These are phyloP conservation scores for Verbascum thapsus DNA, from an alignment of 257 asterid species.

Conservation along the genomic window DNA sequence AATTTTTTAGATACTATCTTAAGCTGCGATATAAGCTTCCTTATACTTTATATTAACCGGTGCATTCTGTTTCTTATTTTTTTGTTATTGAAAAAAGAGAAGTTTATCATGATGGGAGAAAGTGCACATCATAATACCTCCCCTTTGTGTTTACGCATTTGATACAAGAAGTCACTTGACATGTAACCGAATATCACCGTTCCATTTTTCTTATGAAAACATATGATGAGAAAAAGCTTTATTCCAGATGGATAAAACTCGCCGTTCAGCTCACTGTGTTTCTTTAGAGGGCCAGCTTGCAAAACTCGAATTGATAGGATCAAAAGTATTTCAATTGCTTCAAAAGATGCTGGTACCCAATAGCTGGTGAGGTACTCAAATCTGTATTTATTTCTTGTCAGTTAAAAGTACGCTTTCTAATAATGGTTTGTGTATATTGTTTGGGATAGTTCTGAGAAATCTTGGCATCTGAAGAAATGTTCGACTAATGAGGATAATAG, in stretches of 20 bases:
- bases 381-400: conserved; percentile 19
- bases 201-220: background rate
- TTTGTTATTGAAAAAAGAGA: background rate
- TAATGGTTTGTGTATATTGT: conserved; percentile 23
- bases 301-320: conserved; percentile 75
- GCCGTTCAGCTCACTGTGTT: conserved; percentile 47
- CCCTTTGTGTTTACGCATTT: background rate
- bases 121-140: background rate
- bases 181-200: background rate
- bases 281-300: conserved; percentile 82
- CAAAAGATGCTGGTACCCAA: conserved; percentile 64
- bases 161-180: conserved; percentile 20
- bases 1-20: background rate
- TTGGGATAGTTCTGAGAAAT: conserved; percentile 42
- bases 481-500: conserved; percentile 34
- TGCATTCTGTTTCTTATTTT: background rate
- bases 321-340: conserved; percentile 62
- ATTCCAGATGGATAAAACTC: conserved; percentile 51
- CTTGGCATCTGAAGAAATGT: conserved; percentile 40
- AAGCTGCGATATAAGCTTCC: conserved; percentile 7
- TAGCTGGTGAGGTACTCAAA: conserved; percentile 48
- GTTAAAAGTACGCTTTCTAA: conserved; percentile 10
- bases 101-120: background rate
- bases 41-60: background rate
- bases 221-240: conserved; percentile 18